A percentile compares a stretch with the other conserved stretches of the same genome.
Conservation (phyloP, 495 filamentous ascomycete genomes). For the Aspergillus hancockii region DNA sequence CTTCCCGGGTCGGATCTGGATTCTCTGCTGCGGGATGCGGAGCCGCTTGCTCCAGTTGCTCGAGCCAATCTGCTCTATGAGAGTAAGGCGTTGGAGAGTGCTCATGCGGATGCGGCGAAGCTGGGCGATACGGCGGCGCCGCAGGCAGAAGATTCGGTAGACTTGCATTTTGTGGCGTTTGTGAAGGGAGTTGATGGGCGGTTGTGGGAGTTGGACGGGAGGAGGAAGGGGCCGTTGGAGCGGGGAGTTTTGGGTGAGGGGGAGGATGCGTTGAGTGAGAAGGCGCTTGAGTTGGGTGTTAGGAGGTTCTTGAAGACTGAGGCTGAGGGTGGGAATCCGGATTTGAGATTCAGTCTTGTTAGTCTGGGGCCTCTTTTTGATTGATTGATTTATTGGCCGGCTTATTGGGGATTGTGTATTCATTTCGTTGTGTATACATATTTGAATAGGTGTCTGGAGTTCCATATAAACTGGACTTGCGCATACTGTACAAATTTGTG, state of each 20-base stretch:
- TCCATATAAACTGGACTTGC: background rate
- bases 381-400: constrained; percentile 26
- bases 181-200: constrained; percentile 69
- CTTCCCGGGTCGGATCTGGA: constrained; percentile 48
- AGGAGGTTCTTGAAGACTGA: constrained; percentile 64
- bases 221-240: constrained; percentile 68
- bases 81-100: constrained; percentile 66
- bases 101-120: constrained; percentile 69
- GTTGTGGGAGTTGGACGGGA: constrained; percentile 85
- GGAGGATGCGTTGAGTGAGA: constrained; percentile 71
- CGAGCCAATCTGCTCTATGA: constrained; percentile 74
- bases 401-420: background rate
- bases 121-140: constrained; percentile 75
- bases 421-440: background rate
- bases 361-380: constrained; percentile 68
- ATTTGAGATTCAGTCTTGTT: constrained; percentile 75
- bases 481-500: background rate
- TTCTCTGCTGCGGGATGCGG: constrained; percentile 44
- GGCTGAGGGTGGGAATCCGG: constrained; percentile 53
- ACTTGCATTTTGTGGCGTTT: constrained; percentile 85
- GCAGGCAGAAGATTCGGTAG: constrained; percentile 63
- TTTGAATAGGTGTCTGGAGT: background rate
- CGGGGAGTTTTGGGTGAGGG: constrained; percentile 52
- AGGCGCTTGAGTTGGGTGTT: constrained; percentile 61
- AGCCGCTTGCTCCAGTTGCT: constrained; percentile 46